Percentiles rank a stretch among this genome's conserved stretches.
Evolutionary conservation across 208 protist species (phyloP).

Genomic region (Trypanosomatidae sp.): DNA sequence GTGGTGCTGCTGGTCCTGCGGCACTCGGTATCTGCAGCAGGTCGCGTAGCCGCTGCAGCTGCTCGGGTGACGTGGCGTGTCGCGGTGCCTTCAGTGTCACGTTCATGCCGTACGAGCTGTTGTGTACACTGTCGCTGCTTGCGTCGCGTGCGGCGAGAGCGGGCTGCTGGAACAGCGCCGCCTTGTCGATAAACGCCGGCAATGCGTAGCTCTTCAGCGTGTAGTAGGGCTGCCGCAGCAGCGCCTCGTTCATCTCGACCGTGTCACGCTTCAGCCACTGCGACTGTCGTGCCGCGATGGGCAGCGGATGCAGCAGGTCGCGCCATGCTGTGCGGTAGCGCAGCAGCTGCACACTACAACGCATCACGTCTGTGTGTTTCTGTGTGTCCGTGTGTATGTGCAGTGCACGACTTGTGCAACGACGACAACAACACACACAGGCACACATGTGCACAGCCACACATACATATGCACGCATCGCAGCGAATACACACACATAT

Average conservation of each 20-base stretch:
- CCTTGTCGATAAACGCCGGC: conserved; percentile 7
- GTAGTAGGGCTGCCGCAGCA: conserved; percentile 77
- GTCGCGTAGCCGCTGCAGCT: conserved; percentile 37
- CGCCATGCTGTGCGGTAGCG: conserved; percentile 78
- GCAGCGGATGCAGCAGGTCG: conserved; percentile 74
- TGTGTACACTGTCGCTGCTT: conserved; percentile 9
- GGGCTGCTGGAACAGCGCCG: conserved; percentile 1
- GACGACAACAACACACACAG: too few relatives aligned
- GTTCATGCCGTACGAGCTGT: conserved; percentile 11
- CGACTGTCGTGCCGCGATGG: conserved; percentile 28
- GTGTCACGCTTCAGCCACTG: conserved; percentile 83
- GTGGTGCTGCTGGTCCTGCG: not conserved
- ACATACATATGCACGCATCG: too few relatives aligned
- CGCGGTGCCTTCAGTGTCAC: conserved; percentile 20
- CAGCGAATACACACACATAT: too few relatives aligned
- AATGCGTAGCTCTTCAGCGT: conserved; percentile 42
- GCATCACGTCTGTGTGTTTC: too few relatives aligned
- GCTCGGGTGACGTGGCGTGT: conserved; percentile 22
- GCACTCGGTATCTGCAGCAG: conserved; percentile 27
- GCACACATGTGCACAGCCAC: too few relatives aligned
- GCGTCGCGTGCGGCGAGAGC: not conserved
- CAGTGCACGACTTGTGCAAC: too few relatives aligned
- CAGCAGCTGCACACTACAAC: conserved; percentile 4
- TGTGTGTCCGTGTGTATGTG: too few relatives aligned
- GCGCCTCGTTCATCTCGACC: conserved; percentile 66